Evolutionary conservation across 2,329 filamentous ascomycete genomes (phyloP).

Genomic region (Clonostachys byssicola): DNA sequence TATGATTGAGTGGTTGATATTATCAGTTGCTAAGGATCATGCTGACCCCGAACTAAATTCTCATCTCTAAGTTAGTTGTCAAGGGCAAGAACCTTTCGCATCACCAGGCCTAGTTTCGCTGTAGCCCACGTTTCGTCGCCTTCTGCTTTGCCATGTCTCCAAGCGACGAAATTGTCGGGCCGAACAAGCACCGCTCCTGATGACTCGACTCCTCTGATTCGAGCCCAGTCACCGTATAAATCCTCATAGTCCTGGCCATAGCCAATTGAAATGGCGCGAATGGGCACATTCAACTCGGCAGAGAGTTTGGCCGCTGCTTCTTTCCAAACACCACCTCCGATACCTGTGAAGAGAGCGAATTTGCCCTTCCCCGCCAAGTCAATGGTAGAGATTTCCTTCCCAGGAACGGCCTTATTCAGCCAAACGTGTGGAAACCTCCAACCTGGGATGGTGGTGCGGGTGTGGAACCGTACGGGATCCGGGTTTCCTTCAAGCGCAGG

Average conservation of each 20-base stretch:
- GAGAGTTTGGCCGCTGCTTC: slow-evolving; percentile 35
- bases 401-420: slow-evolving; percentile 45
- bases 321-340: slow-evolving; percentile 52
- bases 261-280: slow-evolving; percentile 49
- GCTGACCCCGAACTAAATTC: too few species aligned
- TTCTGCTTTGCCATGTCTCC: slow-evolving; percentile 18
- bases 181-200: slow-evolving; percentile 53
- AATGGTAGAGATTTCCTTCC: slow-evolving; percentile 46
- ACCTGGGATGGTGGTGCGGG: slow-evolving; percentile 33
- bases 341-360: slow-evolving; percentile 47
- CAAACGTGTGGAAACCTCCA: slow-evolving; percentile 58
- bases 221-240: slow-evolving; percentile 56
- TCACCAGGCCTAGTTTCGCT: too few species aligned
- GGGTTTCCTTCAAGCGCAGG: too few species aligned
- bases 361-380: slow-evolving; percentile 53
- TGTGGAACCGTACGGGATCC: too few species aligned
- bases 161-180: slow-evolving; percentile 56
- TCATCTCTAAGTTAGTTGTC: too few species aligned
- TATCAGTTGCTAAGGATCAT: too few species aligned
- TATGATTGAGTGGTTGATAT: too few species aligned
- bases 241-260: slow-evolving; percentile 57
- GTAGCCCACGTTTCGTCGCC: too few species aligned
- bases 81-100: too few species aligned
- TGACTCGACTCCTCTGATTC: slow-evolving; percentile 47
- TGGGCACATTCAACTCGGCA: slow-evolving; percentile 32